Evolutionary conservation across 192 early-diverging fungal genomes (phyloP).

Genomic region (Dissophora globulifera): DNA sequence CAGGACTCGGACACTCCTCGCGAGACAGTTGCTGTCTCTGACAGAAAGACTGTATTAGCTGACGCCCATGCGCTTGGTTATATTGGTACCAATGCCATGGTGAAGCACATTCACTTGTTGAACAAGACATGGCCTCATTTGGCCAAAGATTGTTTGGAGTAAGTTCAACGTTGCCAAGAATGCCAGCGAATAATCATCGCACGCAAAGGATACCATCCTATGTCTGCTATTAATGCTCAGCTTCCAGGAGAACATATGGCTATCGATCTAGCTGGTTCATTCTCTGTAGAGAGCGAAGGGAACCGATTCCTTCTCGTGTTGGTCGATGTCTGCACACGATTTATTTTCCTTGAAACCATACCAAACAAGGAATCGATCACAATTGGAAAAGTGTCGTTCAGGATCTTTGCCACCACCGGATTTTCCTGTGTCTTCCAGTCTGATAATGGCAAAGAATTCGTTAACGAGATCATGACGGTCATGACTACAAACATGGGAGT

Average conservation of each 20-base stretch:
- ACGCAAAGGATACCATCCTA: conserved; percentile 37
- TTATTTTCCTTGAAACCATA: conserved; percentile 21
- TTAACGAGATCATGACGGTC: conserved; percentile 36
- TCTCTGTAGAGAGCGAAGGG: not conserved
- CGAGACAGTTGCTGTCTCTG: not conserved
- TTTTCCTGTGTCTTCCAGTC: conserved; percentile 22
- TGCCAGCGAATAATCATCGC: conserved; percentile 33
- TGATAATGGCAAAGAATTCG: conserved; percentile 61
- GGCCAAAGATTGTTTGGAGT: conserved; percentile 25
- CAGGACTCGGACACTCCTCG: not conserved
- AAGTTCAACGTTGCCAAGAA: conserved; percentile 15
- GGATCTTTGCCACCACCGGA: conserved; percentile 21
- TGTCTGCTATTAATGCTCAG: conserved; percentile 13
- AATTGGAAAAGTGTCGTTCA: conserved; percentile 1
- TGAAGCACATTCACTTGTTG: conserved; percentile 22
- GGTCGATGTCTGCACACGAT: conserved; percentile 40
- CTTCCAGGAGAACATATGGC: conserved; percentile 17
- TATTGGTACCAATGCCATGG: conserved; percentile 41
- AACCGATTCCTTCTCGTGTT: conserved; percentile 17
- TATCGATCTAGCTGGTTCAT: conserved; percentile 34
- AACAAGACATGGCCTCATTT: conserved; percentile 34
- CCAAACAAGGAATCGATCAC: conserved; percentile 28
- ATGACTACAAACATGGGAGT: conserved; percentile 18
- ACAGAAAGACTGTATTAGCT: conserved; percentile 8
- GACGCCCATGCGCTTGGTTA: conserved; percentile 29